Evolutionary conservation across 352 stramenopile species (phyloP).

Genomic region (Pythium guiyangense): DNA sequence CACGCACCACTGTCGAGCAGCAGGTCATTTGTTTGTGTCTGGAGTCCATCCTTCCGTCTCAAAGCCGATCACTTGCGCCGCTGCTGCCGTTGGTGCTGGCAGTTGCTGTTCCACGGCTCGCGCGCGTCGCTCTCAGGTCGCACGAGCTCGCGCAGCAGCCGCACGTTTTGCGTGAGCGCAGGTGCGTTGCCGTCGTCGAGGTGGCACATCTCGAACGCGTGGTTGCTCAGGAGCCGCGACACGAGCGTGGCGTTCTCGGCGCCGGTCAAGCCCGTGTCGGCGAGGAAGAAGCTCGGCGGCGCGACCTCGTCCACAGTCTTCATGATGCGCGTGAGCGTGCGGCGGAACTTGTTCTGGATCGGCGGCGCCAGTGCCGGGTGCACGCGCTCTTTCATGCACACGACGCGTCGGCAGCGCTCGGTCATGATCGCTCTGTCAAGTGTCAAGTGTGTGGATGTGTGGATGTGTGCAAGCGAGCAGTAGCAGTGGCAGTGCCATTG

Average conservation of each 20-base stretch:
- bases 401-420: slow-evolving; percentile 50
- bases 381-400: slow-evolving; percentile 70
- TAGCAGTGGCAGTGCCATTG: too few relatives aligned
- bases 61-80: background rate
- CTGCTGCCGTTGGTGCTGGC: slow-evolving; percentile 7
- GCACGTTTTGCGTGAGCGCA: slow-evolving; percentile 79
- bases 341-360: slow-evolving; percentile 51
- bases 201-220: slow-evolving; percentile 82
- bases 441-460: too few relatives aligned
- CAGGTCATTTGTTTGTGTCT: background rate
- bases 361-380: slow-evolving; percentile 40
- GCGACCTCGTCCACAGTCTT: slow-evolving; percentile 40
- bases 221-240: slow-evolving; percentile 63
- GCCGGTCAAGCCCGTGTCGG: slow-evolving; percentile 61
- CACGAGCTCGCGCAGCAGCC: slow-evolving; percentile 54
- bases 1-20: background rate
- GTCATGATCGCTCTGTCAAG: slow-evolving; percentile 35
- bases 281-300: slow-evolving; percentile 67
- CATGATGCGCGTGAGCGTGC: too few relatives aligned
- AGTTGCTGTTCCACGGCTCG: slow-evolving; percentile 38
- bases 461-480: too few relatives aligned
- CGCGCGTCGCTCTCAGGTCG: slow-evolving; percentile 11
- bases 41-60: too few relatives aligned
- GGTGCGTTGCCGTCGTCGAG: slow-evolving; percentile 75
- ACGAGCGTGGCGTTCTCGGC: slow-evolving; percentile 65